A percentile compares a stretch with the other conserved stretches of the same genome.
These are phyloP conservation scores for Penicillium sp. DNA, from an alignment of 2,329 filamentous ascomycete genomes.

Conservation along the genomic window DNA sequence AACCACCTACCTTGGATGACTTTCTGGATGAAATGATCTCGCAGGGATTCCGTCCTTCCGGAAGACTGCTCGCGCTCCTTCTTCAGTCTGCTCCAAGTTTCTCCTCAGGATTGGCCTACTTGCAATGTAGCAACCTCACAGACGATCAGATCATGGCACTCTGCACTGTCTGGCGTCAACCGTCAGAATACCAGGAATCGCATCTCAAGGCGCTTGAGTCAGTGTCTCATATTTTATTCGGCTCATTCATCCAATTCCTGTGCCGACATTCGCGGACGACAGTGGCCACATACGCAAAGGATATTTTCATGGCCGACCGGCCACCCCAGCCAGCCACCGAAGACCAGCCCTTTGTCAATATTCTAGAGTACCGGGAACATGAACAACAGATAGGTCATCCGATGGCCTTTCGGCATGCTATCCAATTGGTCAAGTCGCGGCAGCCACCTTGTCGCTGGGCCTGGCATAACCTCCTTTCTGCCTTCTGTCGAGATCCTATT, in stretches of 20 bases:
- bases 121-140: slow-evolving; percentile 39
- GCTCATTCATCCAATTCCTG: slow-evolving; percentile 47
- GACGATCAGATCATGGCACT: slow-evolving; percentile 32
- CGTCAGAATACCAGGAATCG: slow-evolving; percentile 13
- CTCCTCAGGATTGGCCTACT: slow-evolving; percentile 43
- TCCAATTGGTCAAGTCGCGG: slow-evolving; percentile 33
- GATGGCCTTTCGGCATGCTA: slow-evolving; percentile 37
- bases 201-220: slow-evolving; percentile 24
- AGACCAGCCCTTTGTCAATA: slow-evolving; percentile 17
- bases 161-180: slow-evolving; percentile 24
- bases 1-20: slow-evolving; percentile 53
- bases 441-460: slow-evolving; percentile 31
- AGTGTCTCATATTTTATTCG: slow-evolving; percentile 40
- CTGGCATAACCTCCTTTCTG: slow-evolving; percentile 39
- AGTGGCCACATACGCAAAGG: slow-evolving; percentile 11
- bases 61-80: slow-evolving; percentile 51
- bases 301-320: slow-evolving; percentile 1
- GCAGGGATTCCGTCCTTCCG: slow-evolving; percentile 45
- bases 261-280: slow-evolving; percentile 32
- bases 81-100: slow-evolving; percentile 46
- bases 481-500: not conserved
- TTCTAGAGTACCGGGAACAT: slow-evolving; percentile 13
- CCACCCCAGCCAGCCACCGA: not conserved
- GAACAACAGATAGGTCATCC: slow-evolving; percentile 21
- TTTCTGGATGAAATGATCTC: slow-evolving; percentile 54